Evolutionary conservation across 1,139 yeast genomes (phyloP).

Genomic region (Debaryomyces robertsiae): DNA sequence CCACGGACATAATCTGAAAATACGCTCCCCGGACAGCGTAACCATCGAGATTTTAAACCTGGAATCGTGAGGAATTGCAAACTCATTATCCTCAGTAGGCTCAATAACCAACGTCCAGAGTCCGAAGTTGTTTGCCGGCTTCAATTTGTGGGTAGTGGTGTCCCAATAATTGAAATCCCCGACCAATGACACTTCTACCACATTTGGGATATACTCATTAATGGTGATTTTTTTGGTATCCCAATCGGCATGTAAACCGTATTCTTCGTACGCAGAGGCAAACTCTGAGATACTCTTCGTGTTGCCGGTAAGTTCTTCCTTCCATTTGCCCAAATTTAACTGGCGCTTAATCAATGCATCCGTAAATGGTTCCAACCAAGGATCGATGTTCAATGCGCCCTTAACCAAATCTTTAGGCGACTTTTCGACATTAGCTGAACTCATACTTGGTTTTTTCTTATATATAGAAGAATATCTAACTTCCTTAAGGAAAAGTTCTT

Average conservation of each 20-base stretch:
- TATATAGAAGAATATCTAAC: background rate
- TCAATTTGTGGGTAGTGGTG: slow-evolving; percentile 56
- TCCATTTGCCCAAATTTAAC: slow-evolving; percentile 53
- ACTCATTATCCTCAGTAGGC: slow-evolving; percentile 51
- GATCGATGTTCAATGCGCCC: slow-evolving; percentile 72
- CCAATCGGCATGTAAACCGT: slow-evolving; percentile 72
- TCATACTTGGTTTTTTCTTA: background rate
- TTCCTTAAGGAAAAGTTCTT: background rate
- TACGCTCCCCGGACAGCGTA: slow-evolving; percentile 64
- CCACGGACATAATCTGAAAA: slow-evolving; percentile 92
- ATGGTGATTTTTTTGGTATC: slow-evolving; percentile 57
- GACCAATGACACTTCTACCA: slow-evolving; percentile 66
- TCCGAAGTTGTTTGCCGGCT: slow-evolving; percentile 60
- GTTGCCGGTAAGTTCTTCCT: slow-evolving; percentile 41
- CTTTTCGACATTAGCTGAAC: slow-evolving; percentile 1
- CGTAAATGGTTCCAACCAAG: slow-evolving; percentile 85
- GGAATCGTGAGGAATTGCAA: slow-evolving; percentile 80
- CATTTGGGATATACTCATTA: slow-evolving; percentile 91
- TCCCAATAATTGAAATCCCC: slow-evolving; percentile 95
- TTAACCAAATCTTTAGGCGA: slow-evolving; percentile 29
- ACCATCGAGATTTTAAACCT: slow-evolving; percentile 73
- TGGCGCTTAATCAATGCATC: slow-evolving; percentile 49
- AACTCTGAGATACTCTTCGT: slow-evolving; percentile 55
- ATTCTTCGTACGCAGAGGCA: slow-evolving; percentile 62
- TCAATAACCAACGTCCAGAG: slow-evolving; percentile 64